Conservation (phyloP, 176 grass and related monocot genomes). For the Areca catechu region DNA sequence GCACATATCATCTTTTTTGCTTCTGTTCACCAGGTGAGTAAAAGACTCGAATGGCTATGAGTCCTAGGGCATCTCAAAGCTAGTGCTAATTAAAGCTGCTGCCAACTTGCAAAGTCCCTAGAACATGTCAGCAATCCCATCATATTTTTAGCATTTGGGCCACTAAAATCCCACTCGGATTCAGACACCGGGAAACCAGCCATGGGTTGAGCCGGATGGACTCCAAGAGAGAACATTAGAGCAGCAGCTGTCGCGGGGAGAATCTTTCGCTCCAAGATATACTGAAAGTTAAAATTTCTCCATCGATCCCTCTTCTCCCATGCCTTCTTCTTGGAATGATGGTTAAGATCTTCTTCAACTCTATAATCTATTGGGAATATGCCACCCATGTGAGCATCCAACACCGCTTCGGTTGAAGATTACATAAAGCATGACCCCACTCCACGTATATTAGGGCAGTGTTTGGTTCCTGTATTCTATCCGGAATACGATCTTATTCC, state of each 20-base stretch:
- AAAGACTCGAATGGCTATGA: no score
- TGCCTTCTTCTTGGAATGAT: background rate
- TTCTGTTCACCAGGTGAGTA: no score
- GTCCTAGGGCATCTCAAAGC: no score
- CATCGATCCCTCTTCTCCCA: background rate
- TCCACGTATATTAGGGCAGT: no score
- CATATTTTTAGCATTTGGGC: background rate
- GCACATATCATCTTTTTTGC: no score
- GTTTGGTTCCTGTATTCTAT: no score
- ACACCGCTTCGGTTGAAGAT: background rate
- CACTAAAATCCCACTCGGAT: background rate
- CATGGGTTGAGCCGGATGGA: background rate
- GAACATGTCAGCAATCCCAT: background rate
- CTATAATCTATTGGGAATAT: background rate
- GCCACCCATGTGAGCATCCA: background rate
- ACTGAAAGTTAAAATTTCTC: background rate
- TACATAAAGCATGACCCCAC: background rate
- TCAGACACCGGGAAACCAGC: background rate
- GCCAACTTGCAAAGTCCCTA: no score
- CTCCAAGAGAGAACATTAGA: background rate
- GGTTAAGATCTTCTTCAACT: background rate
- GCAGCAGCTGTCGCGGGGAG: background rate
- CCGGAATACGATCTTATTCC: no score
- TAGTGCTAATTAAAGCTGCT: no score
- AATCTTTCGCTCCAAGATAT: slow-evolving; percentile 1